Base-by-base conservation (phyloP, 2,329 filamentous ascomycete species). In the Cryphonectria naterciae region DNA sequence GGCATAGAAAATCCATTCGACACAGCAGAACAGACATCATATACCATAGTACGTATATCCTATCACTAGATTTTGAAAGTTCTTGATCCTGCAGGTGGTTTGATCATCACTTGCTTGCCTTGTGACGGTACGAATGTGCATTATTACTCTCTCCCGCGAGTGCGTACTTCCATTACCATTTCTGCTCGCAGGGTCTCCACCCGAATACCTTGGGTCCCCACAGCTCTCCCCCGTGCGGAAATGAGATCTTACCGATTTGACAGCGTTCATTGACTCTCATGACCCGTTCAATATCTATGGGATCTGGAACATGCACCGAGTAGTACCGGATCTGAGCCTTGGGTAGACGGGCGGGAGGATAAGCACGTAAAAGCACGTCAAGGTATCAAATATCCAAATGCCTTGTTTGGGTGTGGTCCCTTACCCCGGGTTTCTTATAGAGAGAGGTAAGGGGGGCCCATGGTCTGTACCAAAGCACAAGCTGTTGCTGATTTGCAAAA, bases 341-440 rank as follows among this genome's bases (percentile, higher is more conserved):
- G 43, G 63, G 28, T 32, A 52, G 43, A 35, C 63, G 43, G 63
- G 61, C 63, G 43, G 63, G 61, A 46, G n/a, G 13, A 64, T 65
- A 52, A 52, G 63, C 63, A 65, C 63, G 63, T 65, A 49, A 52
- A 65, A 65, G 63, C 63, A 52, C 43, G 39, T 49, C 41, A 46
- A 64, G 43, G 39, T 22, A 25, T 49, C 28, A 35, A 32, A 22
- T 35, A 43, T 17, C 63, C 28, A 35, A 32, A 22, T 35, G 63
- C 25, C 63, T 32, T 65, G 43, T 22, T 35, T 46, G 62, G 41
- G 25, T 2, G 22, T 11, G 58, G 19, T 61, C n/a, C 32, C 11
- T 52, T 49, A 52, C 15, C 63, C 41, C 43, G 15, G n/a, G 22
- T 41, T 62, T 61, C 35, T 25, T 62, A 25, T 56, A 56, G 32